Conservation (phyloP, 176 grass and related monocot species). For the Luzula sylvatica region DNA sequence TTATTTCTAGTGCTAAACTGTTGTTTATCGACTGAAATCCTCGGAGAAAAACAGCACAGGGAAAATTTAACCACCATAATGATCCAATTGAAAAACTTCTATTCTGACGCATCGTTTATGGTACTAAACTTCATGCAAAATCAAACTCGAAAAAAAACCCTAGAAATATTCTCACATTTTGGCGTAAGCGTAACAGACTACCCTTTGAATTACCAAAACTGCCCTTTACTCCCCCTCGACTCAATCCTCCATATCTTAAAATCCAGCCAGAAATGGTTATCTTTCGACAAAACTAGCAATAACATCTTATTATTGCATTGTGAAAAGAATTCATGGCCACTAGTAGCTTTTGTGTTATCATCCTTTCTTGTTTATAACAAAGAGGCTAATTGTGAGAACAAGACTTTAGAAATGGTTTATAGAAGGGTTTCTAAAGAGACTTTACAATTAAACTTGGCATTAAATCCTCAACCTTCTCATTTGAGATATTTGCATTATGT, state of each 20-base stretch:
- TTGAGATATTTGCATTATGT: conserved; percentile 52
- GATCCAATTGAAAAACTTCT: conserved; percentile 32
- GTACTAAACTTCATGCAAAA: conserved; percentile 35
- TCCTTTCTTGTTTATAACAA: conserved; percentile 30
- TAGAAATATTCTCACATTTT: conserved; percentile 21
- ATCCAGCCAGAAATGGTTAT: conserved; percentile 33
- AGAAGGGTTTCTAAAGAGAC: conserved; percentile 24
- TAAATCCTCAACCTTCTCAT: conserved; percentile 40
- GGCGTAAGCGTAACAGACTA: conserved; percentile 25
- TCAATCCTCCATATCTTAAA: conserved; percentile 22
- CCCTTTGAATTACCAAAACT: conserved; percentile 21
- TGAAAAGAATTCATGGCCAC: conserved; percentile 23
- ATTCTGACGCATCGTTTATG: conserved; percentile 34
- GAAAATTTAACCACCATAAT: conserved; percentile 31
- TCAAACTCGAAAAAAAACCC: conserved; percentile 5
- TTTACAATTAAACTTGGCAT: conserved; percentile 5
- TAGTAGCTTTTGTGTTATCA: conserved; percentile 42
- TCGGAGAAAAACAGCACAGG: conserved; percentile 22
- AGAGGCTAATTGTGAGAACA: conserved; percentile 20
- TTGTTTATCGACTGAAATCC: conserved; percentile 25
- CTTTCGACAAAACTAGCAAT: conserved; percentile 27
- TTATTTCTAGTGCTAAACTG: conserved; percentile 38
- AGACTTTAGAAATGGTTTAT: conserved; percentile 33
- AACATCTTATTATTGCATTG: conserved; percentile 42
- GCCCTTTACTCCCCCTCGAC: conserved; percentile 28